These are phyloP conservation scores for Fusarium cicatricum DNA, from an alignment of 2,329 filamentous ascomycete genomes.

Conservation along the genomic window DNA sequence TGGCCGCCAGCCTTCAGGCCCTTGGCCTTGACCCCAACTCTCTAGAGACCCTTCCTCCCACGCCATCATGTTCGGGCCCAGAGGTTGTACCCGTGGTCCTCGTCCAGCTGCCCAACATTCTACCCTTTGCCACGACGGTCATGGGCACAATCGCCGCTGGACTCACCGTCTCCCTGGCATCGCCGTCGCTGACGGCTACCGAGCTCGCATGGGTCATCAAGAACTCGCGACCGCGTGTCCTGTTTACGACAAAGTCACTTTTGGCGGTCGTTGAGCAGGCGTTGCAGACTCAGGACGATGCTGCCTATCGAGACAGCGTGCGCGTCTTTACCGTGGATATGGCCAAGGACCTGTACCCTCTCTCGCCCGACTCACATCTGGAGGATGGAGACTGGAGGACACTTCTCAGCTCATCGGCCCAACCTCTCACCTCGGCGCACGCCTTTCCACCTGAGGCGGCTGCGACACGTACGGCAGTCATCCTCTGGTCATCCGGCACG, in stretches of 20 bases:
- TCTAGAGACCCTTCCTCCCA: slow-evolving; percentile 48
- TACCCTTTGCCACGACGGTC: slow-evolving; percentile 48
- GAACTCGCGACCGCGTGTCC: slow-evolving; percentile 49
- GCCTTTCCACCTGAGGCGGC: slow-evolving; percentile 46
- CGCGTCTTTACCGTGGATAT: slow-evolving; percentile 67
- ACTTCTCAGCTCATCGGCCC: slow-evolving; percentile 59
- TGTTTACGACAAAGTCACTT: slow-evolving; percentile 48
- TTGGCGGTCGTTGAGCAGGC: slow-evolving; percentile 47
- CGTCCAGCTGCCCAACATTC: slow-evolving; percentile 53
- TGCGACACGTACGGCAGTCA: slow-evolving; percentile 64
- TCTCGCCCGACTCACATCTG: slow-evolving; percentile 24
- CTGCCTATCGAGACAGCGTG: slow-evolving; percentile 49
- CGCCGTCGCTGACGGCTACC: slow-evolving; percentile 50
- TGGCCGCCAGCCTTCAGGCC: slow-evolving; percentile 47
- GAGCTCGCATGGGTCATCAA: slow-evolving; percentile 54
- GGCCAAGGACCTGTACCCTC: slow-evolving; percentile 46
- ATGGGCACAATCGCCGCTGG: slow-evolving; percentile 52
- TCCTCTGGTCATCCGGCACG: slow-evolving; percentile 65
- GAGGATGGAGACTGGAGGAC: slow-evolving; percentile 63
- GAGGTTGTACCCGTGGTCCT: slow-evolving; percentile 53
- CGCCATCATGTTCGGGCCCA: slow-evolving; percentile 49
- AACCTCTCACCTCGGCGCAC: slow-evolving; percentile 55
- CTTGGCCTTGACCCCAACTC: slow-evolving; percentile 49
- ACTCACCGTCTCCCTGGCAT: slow-evolving; percentile 51
- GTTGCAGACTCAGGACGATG: slow-evolving; percentile 46